Evolutionary conservation across 768 basidiomycete genomes (phyloP).

Genomic region (Suillus bovinus): DNA sequence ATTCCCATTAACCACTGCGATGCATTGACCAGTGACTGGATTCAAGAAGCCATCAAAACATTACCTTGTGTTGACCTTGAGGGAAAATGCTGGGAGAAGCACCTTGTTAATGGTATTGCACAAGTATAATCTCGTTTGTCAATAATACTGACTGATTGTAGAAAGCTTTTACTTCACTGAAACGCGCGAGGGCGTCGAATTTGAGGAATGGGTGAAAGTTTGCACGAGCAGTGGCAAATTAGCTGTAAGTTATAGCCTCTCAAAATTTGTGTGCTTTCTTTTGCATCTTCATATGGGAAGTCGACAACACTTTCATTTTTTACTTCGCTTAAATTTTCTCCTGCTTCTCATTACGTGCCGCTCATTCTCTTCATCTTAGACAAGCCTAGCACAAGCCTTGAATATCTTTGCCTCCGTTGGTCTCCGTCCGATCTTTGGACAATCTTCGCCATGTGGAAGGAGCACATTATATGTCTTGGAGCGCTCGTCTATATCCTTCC

Average conservation of each 20-base stretch:
- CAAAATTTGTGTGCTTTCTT: neutral
- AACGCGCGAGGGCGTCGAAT: neutral
- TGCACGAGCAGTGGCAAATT: neutral
- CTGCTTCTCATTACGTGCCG: neutral
- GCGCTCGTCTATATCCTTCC: conserved; percentile 49
- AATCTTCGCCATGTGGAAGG: conserved; percentile 30
- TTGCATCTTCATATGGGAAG: neutral
- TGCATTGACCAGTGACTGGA: neutral
- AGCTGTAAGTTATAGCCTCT: neutral
- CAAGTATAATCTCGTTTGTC: neutral
- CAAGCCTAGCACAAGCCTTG: conserved; percentile 40
- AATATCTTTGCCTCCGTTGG: conserved; percentile 46
- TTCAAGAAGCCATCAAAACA: neutral
- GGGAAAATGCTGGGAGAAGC: neutral
- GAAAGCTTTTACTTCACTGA: conserved; percentile 6
- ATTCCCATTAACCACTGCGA: conserved; percentile 22
- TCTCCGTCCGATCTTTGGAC: conserved; percentile 46
- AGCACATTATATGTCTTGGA: conserved; percentile 53
- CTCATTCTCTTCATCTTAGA: conserved; percentile 30
- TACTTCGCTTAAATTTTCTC: neutral
- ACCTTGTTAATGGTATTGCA: neutral
- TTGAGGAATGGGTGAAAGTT: neutral
- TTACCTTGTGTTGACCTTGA: neutral
- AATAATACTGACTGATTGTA: neutral
- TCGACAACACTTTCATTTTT: neutral